Conservation (phyloP, 202 grass and related monocot genomes). For the Eragrostis tef region DNA sequence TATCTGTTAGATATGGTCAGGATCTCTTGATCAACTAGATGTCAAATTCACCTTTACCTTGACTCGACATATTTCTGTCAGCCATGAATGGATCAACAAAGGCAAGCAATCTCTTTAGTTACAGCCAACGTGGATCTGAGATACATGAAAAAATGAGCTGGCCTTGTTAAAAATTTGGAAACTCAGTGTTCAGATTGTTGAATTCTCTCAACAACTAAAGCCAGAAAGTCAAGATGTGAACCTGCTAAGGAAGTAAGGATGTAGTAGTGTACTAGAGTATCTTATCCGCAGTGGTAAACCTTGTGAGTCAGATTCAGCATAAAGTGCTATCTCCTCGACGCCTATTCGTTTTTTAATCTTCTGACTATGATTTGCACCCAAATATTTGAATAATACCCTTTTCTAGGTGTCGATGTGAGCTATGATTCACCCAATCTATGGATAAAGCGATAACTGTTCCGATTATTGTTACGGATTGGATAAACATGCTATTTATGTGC, state of each 20-base stretch:
- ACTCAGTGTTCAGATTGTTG: conserved; percentile 8
- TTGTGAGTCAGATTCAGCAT: conserved; percentile 14
- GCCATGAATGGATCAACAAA: conserved; percentile 34
- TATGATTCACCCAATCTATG: conserved; percentile 28
- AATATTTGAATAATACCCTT: conserved; percentile 28
- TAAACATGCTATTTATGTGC: conserved; percentile 7
- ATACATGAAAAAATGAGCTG: conserved; percentile 25
- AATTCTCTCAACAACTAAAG: conserved; percentile 6
- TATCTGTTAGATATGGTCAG: conserved; percentile 32
- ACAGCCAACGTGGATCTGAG: neutral
- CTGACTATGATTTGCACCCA: conserved; percentile 19
- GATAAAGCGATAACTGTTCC: neutral
- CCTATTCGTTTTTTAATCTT: conserved; percentile 29
- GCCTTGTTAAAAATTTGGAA: neutral
- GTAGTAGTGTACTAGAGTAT: neutral
- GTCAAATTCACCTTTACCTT: conserved; percentile 12
- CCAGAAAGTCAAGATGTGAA: neutral
- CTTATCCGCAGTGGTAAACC: conserved; percentile 14
- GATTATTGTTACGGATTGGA: conserved; percentile 1
- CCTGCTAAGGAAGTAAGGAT: neutral
- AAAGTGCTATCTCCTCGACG: conserved; percentile 9
- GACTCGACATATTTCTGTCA: conserved; percentile 35
- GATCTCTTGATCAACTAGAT: conserved; percentile 19
- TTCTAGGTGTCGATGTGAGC: conserved; percentile 1
- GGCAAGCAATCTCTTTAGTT: conserved; percentile 25